phyloP scores from a whole-genome alignment of 202 grass and related monocot species.

The Schoenoplectus triqueter region DNA sequence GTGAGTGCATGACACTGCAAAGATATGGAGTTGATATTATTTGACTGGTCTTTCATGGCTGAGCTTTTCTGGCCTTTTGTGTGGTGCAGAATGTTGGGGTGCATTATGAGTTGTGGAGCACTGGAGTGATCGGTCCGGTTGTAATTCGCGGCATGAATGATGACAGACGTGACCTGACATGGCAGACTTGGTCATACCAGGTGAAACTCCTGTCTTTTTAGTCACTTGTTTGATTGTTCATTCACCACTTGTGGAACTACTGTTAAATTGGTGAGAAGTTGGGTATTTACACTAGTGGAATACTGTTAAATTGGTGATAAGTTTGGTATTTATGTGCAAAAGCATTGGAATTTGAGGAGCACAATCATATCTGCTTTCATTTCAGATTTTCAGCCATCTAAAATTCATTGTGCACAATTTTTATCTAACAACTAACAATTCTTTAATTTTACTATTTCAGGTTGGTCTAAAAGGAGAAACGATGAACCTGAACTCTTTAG shows the following conservation, averaged over 20 bases:
- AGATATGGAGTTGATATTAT: slow-evolving; percentile 24
- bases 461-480: slow-evolving; percentile 95
- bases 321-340: slow-evolving; percentile 1
- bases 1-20: slow-evolving; percentile 47
- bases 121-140: slow-evolving; percentile 85
- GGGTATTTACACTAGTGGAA: not conserved
- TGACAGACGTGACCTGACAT: slow-evolving; percentile 81
- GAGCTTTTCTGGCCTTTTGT: slow-evolving; percentile 26
- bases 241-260: not conserved
- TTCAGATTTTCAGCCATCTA: not conserved
- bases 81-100: slow-evolving; percentile 74
- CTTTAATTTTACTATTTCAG: slow-evolving; percentile 40
- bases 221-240: not conserved
- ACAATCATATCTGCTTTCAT: not conserved
- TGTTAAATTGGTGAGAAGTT: not conserved
- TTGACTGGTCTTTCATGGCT: slow-evolving; percentile 29
- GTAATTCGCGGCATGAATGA: slow-evolving; percentile 78
- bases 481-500: slow-evolving; percentile 91
- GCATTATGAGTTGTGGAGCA: slow-evolving; percentile 94
- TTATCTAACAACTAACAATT: not conserved
- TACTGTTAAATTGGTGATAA: not conserved
- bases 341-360: not conserved
- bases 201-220: slow-evolving; percentile 37
- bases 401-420: slow-evolving; percentile 18
- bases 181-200: slow-evolving; percentile 98